Conservation (phyloP, 2,329 filamentous ascomycete genomes). For the Aspergillus ibericus region DNA sequence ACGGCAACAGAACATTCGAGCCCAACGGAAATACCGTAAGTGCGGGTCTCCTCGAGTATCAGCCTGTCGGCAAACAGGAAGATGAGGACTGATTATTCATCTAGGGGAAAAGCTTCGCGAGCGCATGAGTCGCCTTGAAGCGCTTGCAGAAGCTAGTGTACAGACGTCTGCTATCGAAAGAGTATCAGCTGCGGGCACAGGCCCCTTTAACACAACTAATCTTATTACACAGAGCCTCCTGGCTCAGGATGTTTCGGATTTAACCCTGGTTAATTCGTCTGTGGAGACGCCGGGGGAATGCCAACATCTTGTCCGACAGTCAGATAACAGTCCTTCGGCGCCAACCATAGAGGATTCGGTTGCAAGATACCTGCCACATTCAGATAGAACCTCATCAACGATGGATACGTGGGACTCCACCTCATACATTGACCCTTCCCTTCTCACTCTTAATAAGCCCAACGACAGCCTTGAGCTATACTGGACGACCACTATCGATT, state of each 20-base stretch:
- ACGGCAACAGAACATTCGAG: conserved; percentile 24
- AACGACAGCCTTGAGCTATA: neutral
- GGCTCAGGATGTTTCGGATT: neutral
- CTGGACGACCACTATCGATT: conserved; percentile 17
- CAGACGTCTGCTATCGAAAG: neutral
- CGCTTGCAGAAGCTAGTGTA: conserved; percentile 11
- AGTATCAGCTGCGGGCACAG: neutral
- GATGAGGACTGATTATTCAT: neutral
- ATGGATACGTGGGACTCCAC: neutral
- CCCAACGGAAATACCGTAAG: conserved; percentile 24
- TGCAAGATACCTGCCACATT: neutral
- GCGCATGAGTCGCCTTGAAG: conserved; percentile 16
- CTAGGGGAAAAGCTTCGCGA: conserved; percentile 20
- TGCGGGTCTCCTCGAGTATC: neutral
- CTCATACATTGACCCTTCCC: conserved; percentile 6
- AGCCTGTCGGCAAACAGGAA: neutral
- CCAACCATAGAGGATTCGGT: neutral
- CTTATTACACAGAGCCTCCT: neutral
- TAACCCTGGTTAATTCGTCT: conserved; percentile 3
- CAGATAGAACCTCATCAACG: neutral
- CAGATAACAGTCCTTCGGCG: neutral
- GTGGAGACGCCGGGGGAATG: neutral
- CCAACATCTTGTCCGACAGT: neutral
- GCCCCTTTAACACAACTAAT: neutral
- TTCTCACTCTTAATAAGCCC: conserved; percentile 6